Evolutionary conservation across 1,284 basidiomycete species (phyloP).

Genomic region (Pseudozyma pruni): DNA sequence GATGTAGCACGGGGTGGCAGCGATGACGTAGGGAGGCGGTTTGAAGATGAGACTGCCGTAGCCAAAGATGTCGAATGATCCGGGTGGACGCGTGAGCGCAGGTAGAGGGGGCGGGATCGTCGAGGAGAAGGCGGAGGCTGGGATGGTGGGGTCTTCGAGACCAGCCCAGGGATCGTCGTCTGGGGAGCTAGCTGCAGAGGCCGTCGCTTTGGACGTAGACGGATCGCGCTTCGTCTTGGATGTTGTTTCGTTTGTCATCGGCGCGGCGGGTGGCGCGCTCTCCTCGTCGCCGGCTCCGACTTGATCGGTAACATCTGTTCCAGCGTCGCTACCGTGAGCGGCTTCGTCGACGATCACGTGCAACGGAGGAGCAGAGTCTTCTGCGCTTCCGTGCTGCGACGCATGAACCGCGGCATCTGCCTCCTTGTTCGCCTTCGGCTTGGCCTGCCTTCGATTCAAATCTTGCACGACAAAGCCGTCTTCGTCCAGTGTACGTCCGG

Average conservation of each 20-base stretch:
- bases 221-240: neutral
- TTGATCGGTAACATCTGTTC: conserved; percentile 13
- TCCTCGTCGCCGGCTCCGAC: conserved; percentile 28
- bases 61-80: conserved; percentile 64
- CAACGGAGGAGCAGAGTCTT: conserved; percentile 1
- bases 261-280: conserved; percentile 13
- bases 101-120: conserved; percentile 30
- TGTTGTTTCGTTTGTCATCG: neutral
- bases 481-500: conserved; percentile 29
- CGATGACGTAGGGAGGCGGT: conserved; percentile 65
- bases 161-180: conserved; percentile 36
- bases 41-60: conserved; percentile 67
- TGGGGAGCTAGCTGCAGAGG: neutral
- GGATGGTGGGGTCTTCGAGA: conserved; percentile 36
- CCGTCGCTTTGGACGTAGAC: neutral
- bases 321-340: neutral
- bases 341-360: conserved; percentile 32
- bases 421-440: conserved; percentile 13
- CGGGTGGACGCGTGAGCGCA: conserved; percentile 38
- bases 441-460: conserved; percentile 31
- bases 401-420: neutral
- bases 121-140: conserved; percentile 30
- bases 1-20: conserved; percentile 76
- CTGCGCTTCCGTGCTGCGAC: neutral
- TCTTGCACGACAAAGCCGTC: conserved; percentile 50